phyloP scores from a whole-genome alignment of 2,329 filamentous ascomycete genomes.

The Fusarium tricinctum region DNA sequence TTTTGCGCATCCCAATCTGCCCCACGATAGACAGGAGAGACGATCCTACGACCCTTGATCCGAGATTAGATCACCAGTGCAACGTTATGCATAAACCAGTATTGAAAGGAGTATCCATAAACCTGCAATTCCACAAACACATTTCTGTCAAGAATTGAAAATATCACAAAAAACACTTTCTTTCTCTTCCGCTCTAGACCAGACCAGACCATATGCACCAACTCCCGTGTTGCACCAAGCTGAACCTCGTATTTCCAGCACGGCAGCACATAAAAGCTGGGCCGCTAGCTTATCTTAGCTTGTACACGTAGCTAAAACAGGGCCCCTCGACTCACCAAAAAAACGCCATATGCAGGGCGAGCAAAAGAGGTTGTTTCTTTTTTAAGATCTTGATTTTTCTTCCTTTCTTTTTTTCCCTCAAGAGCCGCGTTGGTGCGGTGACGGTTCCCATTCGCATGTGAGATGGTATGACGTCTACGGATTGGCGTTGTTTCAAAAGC shows the following conservation, averaged over 20 bases:
- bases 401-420: neutral
- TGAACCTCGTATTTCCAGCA: slow-evolving; percentile 38
- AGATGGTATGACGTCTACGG: neutral
- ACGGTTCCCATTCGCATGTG: neutral
- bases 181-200: slow-evolving; percentile 4
- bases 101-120: neutral
- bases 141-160: neutral
- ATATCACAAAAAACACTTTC: neutral
- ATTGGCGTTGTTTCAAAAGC: neutral
- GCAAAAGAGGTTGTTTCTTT: neutral
- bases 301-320: slow-evolving; percentile 36
- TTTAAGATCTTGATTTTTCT: slow-evolving; percentile 10
- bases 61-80: neutral
- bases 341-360: slow-evolving; percentile 17
- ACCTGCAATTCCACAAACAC: neutral
- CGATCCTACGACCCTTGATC: neutral
- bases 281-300: neutral
- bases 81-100: neutral
- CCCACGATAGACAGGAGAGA: slow-evolving; percentile 39
- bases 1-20: slow-evolving; percentile 37
- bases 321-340: slow-evolving; percentile 8
- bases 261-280: slow-evolving; percentile 5
- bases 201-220: slow-evolving; percentile 19
- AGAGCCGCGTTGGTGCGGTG: slow-evolving; percentile 22
- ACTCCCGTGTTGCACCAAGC: slow-evolving; percentile 36